Evolutionary conservation across 73 alveolate species (phyloP).

Genomic region (Paramecium biaurelia): DNA sequence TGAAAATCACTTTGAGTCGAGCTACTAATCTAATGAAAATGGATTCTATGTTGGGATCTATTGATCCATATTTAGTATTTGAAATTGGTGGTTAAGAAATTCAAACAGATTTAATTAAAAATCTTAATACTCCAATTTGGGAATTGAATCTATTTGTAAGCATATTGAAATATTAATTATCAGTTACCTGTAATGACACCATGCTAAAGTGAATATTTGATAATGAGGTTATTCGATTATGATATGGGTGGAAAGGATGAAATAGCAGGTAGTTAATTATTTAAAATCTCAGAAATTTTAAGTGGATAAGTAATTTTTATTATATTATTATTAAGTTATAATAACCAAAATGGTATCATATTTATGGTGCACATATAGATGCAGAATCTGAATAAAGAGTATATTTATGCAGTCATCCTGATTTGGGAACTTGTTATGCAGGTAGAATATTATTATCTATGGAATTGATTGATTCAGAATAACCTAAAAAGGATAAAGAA

Average conservation of each 20-base stretch:
- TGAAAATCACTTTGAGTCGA: background rate
- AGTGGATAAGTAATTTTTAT: background rate
- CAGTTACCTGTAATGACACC: slow-evolving; percentile 53
- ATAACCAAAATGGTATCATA: slow-evolving; percentile 49
- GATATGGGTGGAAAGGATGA: slow-evolving; percentile 64
- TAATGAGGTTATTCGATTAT: slow-evolving; percentile 50
- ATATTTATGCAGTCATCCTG: slow-evolving; percentile 59
- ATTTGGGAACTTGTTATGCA: slow-evolving; percentile 58
- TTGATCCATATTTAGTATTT: slow-evolving; percentile 36
- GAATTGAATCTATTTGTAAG: slow-evolving; percentile 7
- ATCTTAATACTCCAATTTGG: background rate
- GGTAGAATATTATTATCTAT: slow-evolving; percentile 52
- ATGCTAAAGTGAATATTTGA: background rate
- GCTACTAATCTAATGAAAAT: slow-evolving; percentile 10
- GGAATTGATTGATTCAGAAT: slow-evolving; percentile 10
- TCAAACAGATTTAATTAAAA: background rate
- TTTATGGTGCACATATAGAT: slow-evolving; percentile 60
- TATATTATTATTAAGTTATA: background rate
- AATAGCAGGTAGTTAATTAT: slow-evolving; percentile 39
- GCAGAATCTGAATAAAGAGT: slow-evolving; percentile 35
- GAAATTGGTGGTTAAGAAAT: slow-evolving; percentile 25
- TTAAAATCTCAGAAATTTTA: slow-evolving; percentile 6
- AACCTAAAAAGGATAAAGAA: background rate
- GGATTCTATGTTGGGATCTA: slow-evolving; percentile 34
- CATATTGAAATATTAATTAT: background rate